These are phyloP conservation scores for Bipolaris cookei DNA, from an alignment of 2,329 filamentous ascomycete species.

Conservation along the genomic window DNA sequence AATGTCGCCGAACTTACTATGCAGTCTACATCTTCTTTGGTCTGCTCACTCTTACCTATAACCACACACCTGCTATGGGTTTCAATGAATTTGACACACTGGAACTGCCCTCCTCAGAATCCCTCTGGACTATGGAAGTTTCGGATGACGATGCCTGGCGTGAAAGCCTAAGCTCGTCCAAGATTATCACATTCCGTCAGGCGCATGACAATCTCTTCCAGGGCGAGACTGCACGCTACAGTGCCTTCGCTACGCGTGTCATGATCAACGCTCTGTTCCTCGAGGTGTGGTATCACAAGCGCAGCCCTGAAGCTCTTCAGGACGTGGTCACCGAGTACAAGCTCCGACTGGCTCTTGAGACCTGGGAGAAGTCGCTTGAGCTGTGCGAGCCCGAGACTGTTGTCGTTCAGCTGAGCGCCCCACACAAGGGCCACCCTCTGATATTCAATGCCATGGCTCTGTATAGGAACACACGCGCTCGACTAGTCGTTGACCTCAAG, in stretches of 20 bases:
- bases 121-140: slow-evolving; percentile 86
- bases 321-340: slow-evolving; percentile 99
- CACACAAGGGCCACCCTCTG: slow-evolving; percentile 92
- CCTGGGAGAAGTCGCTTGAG: slow-evolving; percentile 97
- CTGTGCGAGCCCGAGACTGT: slow-evolving; percentile 91
- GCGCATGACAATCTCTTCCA: slow-evolving; percentile 96
- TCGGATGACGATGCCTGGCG: slow-evolving; percentile 83
- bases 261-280: slow-evolving; percentile 99
- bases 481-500: slow-evolving; percentile 94
- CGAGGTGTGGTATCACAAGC: slow-evolving; percentile 98
- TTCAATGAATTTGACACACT: slow-evolving; percentile 98
- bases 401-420: slow-evolving; percentile 86
- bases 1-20: slow-evolving; percentile 94
- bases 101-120: slow-evolving; percentile 90
- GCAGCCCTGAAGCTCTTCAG: slow-evolving; percentile 94
- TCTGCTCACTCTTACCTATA: slow-evolving; percentile 91
- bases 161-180: slow-evolving; percentile 73
- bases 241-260: slow-evolving; percentile 93
- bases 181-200: slow-evolving; percentile 85
- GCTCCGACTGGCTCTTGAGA: slow-evolving; percentile 90
- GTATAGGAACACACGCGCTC: slow-evolving; percentile 90
- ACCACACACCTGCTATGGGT: slow-evolving; percentile 96
- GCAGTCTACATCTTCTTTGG: slow-evolving; percentile 99
- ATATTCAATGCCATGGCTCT: slow-evolving; percentile 99
- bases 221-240: slow-evolving; percentile 88